Percentiles rank a stretch among this genome's conserved stretches.
Evolutionary conservation across 805 yeast species (phyloP).

Genomic region (Saccharomyces jurei): DNA sequence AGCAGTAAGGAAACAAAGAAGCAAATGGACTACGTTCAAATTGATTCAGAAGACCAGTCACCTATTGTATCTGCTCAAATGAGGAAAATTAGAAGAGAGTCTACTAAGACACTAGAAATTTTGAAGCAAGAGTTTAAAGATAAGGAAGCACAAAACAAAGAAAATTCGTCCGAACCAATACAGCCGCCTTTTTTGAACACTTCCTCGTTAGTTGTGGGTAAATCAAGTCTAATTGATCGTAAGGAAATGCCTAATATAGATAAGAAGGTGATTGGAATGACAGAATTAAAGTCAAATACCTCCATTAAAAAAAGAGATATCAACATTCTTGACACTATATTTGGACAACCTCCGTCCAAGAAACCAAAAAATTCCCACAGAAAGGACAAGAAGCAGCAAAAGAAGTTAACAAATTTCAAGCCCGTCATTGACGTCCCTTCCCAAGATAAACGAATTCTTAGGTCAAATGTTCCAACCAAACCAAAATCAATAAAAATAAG

Average conservation of each 20-base stretch:
- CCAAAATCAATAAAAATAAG: background rate
- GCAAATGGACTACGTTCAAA: background rate
- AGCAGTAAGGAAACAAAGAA: background rate
- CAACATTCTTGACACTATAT: conserved; percentile 19
- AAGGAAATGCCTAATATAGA: background rate
- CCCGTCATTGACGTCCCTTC: conserved; percentile 16
- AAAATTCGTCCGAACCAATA: background rate
- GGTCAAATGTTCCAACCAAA: background rate
- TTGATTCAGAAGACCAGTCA: conserved; percentile 14
- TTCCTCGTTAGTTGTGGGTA: conserved; percentile 16
- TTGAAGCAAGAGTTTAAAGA: conserved; percentile 10
- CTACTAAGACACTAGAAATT: conserved; percentile 11
- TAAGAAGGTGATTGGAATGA: background rate
- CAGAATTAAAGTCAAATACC: conserved; percentile 5
- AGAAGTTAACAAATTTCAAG: conserved; percentile 11
- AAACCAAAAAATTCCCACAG: background rate
- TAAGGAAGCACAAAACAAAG: background rate
- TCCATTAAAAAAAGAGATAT: conserved; percentile 18
- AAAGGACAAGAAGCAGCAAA: conserved; percentile 8
- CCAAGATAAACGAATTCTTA: conserved; percentile 6
- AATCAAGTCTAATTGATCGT: background rate
- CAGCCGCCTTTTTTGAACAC: background rate
- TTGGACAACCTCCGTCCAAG: conserved; percentile 5
- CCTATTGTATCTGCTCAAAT: conserved; percentile 19
- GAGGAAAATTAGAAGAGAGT: conserved; percentile 17